These are phyloP conservation scores for Oryza glaberrima DNA, from an alignment of 176 grass and related monocot species.

Conservation along the genomic window DNA sequence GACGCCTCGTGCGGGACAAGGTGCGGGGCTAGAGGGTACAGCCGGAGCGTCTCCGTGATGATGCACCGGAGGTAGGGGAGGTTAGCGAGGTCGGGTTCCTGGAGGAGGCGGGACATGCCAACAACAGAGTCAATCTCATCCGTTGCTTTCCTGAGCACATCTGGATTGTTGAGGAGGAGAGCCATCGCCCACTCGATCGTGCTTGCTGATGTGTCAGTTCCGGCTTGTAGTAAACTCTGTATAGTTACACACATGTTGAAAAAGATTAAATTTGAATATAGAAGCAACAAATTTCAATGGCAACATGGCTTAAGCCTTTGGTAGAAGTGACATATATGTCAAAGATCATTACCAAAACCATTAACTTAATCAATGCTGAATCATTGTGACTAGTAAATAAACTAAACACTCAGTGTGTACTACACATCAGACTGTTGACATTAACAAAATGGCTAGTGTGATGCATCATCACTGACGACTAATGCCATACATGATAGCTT, in stretches of 20 bases:
- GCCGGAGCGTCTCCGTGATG: slow-evolving; percentile 48
- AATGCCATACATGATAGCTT: neutral
- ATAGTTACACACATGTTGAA: neutral
- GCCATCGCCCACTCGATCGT: slow-evolving; percentile 63
- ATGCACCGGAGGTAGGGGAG: slow-evolving; percentile 54
- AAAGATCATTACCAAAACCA: neutral
- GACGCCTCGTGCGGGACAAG: slow-evolving; percentile 42
- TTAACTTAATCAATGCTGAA: neutral
- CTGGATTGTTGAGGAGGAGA: slow-evolving; percentile 49
- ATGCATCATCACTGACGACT: neutral
- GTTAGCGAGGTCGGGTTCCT: slow-evolving; percentile 45
- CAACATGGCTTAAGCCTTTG: no score
- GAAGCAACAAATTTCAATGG: no score
- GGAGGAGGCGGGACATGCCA: slow-evolving; percentile 37
- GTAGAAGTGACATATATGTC: no score
- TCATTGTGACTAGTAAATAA: slow-evolving; percentile 10
- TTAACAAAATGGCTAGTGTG: neutral
- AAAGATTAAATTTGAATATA: neutral
- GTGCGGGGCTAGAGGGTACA: slow-evolving; percentile 28
- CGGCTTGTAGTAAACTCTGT: slow-evolving; percentile 51
- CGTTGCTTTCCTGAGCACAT: neutral
- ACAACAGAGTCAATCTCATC: slow-evolving; percentile 45
- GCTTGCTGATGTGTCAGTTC: slow-evolving; percentile 49
- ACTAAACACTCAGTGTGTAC: neutral
- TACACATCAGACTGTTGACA: slow-evolving; percentile 27